Evolutionary conservation across 371 early-diverging fungal genomes (phyloP).

Genomic region (Mortierella sp.): DNA sequence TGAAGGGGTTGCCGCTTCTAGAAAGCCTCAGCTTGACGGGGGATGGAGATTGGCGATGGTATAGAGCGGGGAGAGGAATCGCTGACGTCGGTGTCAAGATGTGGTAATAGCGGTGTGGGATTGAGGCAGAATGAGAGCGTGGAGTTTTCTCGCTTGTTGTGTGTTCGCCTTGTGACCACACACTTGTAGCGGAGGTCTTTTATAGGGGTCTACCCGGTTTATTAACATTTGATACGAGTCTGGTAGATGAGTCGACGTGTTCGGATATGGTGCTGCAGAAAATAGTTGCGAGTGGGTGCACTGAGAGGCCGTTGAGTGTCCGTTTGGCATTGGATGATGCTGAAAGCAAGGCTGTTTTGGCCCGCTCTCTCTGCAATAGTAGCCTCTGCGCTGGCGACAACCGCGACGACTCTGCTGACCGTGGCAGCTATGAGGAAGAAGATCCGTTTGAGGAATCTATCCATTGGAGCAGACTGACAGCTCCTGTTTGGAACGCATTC

Average conservation of each 20-base stretch:
- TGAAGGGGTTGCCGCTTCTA: neutral
- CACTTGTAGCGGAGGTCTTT: neutral
- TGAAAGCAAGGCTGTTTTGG: neutral
- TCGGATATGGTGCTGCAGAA: neutral
- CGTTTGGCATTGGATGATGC: neutral
- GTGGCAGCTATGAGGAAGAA: neutral
- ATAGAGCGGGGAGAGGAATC: neutral
- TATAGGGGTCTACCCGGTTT: neutral
- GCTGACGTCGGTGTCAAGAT: neutral
- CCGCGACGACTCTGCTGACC: no score
- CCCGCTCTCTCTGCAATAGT: neutral
- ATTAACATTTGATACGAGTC: neutral
- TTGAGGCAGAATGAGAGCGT: no score
- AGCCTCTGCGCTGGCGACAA: neutral
- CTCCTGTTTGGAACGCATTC: neutral
- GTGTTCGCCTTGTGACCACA: neutral
- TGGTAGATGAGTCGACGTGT: neutral
- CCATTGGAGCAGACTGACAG: neutral
- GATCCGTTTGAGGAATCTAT: neutral
- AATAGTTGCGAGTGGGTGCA: neutral
- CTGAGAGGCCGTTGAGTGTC: neutral
- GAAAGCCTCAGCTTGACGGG: neutral
- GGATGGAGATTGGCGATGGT: neutral
- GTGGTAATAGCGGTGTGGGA: neutral
- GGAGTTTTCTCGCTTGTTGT: neutral